phyloP scores from a whole-genome alignment of 1,284 basidiomycete species.

The Psilocybe mexicana region DNA sequence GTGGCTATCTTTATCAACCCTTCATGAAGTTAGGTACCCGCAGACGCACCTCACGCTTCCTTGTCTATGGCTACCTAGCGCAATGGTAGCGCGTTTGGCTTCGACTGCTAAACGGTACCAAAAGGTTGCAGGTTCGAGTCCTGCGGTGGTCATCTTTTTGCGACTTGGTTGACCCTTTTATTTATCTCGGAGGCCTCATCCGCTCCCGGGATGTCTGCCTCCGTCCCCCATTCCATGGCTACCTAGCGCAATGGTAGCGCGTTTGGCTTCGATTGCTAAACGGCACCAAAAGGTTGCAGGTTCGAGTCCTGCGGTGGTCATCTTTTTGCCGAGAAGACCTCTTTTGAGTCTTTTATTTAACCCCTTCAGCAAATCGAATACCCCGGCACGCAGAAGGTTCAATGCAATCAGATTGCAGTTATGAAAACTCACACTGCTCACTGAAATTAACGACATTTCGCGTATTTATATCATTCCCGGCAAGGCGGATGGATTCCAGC shows the following conservation, averaged over 20 bases:
- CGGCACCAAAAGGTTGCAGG: constrained; percentile 81
- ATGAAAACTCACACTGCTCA: no score
- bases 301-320: constrained; percentile 88
- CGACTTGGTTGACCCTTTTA: neutral
- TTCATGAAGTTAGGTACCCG: neutral
- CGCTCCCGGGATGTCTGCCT: no score
- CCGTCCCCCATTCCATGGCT: constrained; percentile 37
- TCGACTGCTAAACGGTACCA: constrained; percentile 70
- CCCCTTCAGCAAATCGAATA: no score
- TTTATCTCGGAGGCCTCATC: no score
- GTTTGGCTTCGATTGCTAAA: constrained; percentile 79
- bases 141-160: constrained; percentile 67
- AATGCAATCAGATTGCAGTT: no score
- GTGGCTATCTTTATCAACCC: neutral
- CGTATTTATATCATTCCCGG: no score
- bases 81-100: constrained; percentile 88
- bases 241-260: constrained; percentile 83
- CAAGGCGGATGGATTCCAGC: no score
- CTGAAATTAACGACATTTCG: no score
- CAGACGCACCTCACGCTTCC: neutral
- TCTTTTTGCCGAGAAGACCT: constrained; percentile 19
- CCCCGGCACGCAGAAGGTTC: no score
- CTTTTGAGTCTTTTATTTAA: no score
- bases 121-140: constrained; percentile 90
- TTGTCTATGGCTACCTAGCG: constrained; percentile 60